A percentile compares a stretch with the other conserved stretches of the same genome.
Evolutionary conservation across 2,329 filamentous ascomycete species (phyloP).

Genomic region (Balansia obtecta): DNA sequence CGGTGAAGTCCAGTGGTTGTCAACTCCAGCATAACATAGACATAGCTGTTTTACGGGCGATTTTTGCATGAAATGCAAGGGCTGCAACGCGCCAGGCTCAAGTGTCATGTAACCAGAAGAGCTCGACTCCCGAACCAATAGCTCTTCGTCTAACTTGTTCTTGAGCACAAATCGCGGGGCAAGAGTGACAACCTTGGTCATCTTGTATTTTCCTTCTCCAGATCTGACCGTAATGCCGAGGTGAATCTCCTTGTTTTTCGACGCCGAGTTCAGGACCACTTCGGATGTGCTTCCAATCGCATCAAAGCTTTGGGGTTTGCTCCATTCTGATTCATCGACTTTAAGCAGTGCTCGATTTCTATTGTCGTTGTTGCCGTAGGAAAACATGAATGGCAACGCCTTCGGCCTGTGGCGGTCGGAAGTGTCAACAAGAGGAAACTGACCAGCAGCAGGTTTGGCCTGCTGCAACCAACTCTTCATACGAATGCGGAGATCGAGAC

Average conservation of each 20-base stretch:
- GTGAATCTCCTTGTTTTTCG: constrained; percentile 70
- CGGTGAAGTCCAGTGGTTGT: constrained; percentile 94
- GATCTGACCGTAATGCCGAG: constrained; percentile 80
- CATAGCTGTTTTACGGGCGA: constrained; percentile 77
- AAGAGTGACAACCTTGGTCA: constrained; percentile 90
- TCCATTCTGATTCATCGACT: constrained; percentile 86
- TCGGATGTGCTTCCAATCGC: constrained; percentile 90
- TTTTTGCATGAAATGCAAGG: constrained; percentile 82
- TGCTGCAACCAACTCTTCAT: constrained; percentile 82
- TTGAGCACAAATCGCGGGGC: constrained; percentile 88
- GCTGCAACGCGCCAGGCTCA: constrained; percentile 65
- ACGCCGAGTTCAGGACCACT: constrained; percentile 64
- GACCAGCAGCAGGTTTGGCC: constrained; percentile 71
- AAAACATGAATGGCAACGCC: constrained; percentile 90
- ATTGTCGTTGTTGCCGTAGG: constrained; percentile 75
- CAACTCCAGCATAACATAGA: constrained; percentile 83
- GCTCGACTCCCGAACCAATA: constrained; percentile 83
- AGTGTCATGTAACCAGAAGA: constrained; percentile 76
- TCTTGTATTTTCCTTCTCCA: constrained; percentile 93
- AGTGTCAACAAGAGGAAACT: constrained; percentile 45
- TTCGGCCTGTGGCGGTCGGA: constrained; percentile 49
- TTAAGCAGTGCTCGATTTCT: constrained; percentile 83
- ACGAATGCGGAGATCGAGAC: constrained; percentile 74
- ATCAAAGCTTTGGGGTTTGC: constrained; percentile 94
- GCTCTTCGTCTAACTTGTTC: constrained; percentile 80